phyloP scores from a whole-genome alignment of 176 grass and related monocot species.

The Cenchrus fungigraminus region DNA sequence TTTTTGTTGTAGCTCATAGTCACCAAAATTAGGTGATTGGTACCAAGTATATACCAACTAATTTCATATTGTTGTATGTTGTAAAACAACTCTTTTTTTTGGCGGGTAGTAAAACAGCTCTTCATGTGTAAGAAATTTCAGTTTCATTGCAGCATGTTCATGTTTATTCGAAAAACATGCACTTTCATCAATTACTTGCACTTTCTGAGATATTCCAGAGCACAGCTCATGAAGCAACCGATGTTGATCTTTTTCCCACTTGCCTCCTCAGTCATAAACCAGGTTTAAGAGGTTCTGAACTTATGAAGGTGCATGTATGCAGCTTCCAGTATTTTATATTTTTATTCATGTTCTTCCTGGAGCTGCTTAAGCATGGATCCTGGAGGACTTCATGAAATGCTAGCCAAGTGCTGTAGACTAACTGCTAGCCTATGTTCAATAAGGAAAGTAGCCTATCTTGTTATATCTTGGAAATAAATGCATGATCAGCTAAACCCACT shows the following conservation, averaged over 20 bases:
- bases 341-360: neutral
- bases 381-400: neutral
- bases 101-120: neutral
- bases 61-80: constrained; percentile 44
- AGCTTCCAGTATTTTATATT: neutral
- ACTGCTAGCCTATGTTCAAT: constrained; percentile 1
- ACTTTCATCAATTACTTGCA: constrained; percentile 29
- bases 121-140: constrained; percentile 26
- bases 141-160: constrained; percentile 40
- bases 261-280: neutral
- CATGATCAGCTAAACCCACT: too few species aligned
- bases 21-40: constrained; percentile 37
- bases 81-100: constrained; percentile 22
- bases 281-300: constrained; percentile 20
- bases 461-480: neutral
- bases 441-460: constrained; percentile 6
- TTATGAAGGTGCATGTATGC: constrained; percentile 16
- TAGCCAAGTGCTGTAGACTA: constrained; percentile 11
- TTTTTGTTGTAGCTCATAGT: constrained; percentile 40
- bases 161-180: neutral
- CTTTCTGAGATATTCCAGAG: neutral
- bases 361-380: constrained; percentile 29
- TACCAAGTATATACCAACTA: constrained; percentile 46
- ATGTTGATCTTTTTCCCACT: neutral
- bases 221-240: constrained; percentile 15